phyloP scores from a whole-genome alignment of 441 rosid genomes.

The Omphalea diandra region DNA sequence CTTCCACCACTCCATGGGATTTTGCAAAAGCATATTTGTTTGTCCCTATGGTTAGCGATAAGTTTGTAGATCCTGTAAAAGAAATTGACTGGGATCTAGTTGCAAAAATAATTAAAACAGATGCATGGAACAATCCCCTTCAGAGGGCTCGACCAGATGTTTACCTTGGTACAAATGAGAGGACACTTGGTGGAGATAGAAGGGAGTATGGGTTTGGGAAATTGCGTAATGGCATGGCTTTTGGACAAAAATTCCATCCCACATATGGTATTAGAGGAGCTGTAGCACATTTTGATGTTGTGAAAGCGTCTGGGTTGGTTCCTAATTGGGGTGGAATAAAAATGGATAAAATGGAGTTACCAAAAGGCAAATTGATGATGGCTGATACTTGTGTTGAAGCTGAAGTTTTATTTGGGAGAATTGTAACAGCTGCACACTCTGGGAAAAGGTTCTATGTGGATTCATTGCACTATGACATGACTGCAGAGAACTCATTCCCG shows the following conservation, averaged over 20 bases:
- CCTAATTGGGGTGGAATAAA: constrained; percentile 55
- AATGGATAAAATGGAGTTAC: constrained; percentile 39
- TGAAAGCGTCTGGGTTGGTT: constrained; percentile 92
- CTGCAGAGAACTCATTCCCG: constrained; percentile 94
- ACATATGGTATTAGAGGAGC: constrained; percentile 99
- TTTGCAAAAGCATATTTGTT: constrained; percentile 98
- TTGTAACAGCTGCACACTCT: constrained; percentile 98
- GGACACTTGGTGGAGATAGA: constrained; percentile 99
- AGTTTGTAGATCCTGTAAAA: constrained; percentile 60
- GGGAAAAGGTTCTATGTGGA: constrained; percentile 99
- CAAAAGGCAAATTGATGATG: constrained; percentile 72
- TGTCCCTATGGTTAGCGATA: constrained; percentile 87
- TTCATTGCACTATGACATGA: constrained; percentile 86
- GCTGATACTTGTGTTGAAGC: constrained; percentile 68
- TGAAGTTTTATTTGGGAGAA: constrained; percentile 72
- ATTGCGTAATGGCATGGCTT: constrained; percentile 87
- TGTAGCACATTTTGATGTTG: constrained; percentile 90
- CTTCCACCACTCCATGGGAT: constrained; percentile 99
- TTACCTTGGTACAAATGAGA: constrained; percentile 97
- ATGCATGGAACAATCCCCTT: constrained; percentile 95
- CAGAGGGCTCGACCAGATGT: constrained; percentile 99
- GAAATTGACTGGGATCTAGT: constrained; percentile 91
- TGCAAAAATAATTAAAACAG: constrained; percentile 53
- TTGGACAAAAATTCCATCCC: constrained; percentile 92
- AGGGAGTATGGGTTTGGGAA: constrained; percentile 99